phyloP scores from a whole-genome alignment of 2,329 filamentous ascomycete species.

The Penicillium brasilianum region DNA sequence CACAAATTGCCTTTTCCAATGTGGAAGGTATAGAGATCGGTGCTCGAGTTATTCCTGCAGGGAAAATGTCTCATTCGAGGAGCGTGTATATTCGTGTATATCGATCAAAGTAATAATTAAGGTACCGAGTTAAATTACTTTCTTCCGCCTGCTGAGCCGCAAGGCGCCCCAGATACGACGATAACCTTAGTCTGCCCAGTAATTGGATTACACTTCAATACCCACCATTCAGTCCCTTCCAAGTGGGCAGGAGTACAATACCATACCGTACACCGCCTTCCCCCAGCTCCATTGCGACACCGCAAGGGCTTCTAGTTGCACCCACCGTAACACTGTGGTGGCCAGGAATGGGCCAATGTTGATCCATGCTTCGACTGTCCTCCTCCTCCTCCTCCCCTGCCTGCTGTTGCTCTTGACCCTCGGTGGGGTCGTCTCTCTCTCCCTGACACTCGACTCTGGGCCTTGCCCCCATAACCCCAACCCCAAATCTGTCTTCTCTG shows the following conservation, averaged over 20 bases:
- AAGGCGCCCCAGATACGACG: slow-evolving; percentile 6
- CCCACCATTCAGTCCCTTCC: background rate
- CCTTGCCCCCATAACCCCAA: background rate
- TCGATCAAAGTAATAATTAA: background rate
- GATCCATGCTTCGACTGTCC: slow-evolving; percentile 30
- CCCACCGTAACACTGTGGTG: slow-evolving; percentile 30
- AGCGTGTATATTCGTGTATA: too few relatives aligned
- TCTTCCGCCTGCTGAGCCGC: slow-evolving; percentile 4
- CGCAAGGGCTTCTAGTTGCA: slow-evolving; percentile 35
- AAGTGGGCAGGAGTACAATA: background rate
- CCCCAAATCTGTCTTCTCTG: background rate
- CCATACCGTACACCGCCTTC: slow-evolving; percentile 23
- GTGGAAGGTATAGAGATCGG: background rate
- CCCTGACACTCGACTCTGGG: too few relatives aligned
- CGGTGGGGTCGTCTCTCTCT: background rate
- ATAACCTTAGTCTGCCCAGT: background rate
- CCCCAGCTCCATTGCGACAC: slow-evolving; percentile 28
- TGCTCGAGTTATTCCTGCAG: too few relatives aligned
- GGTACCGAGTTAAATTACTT: slow-evolving; percentile 2
- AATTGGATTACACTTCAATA: background rate
- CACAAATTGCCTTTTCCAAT: background rate
- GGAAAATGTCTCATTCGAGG: too few relatives aligned
- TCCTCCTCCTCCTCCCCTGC: slow-evolving; percentile 8
- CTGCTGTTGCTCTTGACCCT: too few relatives aligned
- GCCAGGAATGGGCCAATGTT: slow-evolving; percentile 36